Conservation (phyloP, 2,329 filamentous ascomycete genomes). For the Colletotrichum sp. region DNA sequence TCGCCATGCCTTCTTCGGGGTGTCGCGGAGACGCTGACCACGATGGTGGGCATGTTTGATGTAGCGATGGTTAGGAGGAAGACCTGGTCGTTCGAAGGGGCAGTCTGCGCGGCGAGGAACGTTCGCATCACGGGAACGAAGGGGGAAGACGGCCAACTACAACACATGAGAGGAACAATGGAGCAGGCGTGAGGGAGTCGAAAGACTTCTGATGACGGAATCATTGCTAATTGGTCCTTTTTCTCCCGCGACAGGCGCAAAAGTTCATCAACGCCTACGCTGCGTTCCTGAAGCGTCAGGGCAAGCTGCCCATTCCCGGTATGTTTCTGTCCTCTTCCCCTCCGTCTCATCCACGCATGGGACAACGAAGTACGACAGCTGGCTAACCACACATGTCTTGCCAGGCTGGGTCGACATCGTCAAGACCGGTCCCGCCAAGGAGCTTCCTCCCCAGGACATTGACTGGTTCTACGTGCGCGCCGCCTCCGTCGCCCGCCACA, state of each 20-base stretch:
- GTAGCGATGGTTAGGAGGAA: background rate
- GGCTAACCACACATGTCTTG: background rate
- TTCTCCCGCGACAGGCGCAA: slow-evolving; percentile 67
- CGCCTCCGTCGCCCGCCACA: slow-evolving; percentile 93
- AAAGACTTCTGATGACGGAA: slow-evolving; percentile 77
- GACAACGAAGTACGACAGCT: rapidly evolving
- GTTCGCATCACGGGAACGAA: background rate
- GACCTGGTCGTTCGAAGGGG: background rate
- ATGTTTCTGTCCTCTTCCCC: slow-evolving; percentile 42
- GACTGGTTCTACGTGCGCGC: slow-evolving; percentile 97
- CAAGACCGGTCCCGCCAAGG: slow-evolving; percentile 96
- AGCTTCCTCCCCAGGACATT: slow-evolving; percentile 96
- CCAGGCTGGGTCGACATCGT: slow-evolving; percentile 98
- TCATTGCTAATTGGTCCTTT: slow-evolving; percentile 66
- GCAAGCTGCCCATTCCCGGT: slow-evolving; percentile 91
- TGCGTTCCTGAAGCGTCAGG: slow-evolving; percentile 92
- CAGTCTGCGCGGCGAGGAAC: background rate
- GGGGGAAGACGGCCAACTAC: slow-evolving; percentile 18
- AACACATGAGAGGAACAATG: slow-evolving; percentile 24
- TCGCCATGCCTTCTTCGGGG: background rate
- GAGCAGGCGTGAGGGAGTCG: slow-evolving; percentile 78
- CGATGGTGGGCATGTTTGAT: background rate
- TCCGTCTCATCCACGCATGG: background rate
- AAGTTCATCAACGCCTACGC: slow-evolving; percentile 89
- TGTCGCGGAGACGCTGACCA: background rate